Conservation (phyloP, 2,329 filamentous ascomycete species). For the Microsporum canis region DNA sequence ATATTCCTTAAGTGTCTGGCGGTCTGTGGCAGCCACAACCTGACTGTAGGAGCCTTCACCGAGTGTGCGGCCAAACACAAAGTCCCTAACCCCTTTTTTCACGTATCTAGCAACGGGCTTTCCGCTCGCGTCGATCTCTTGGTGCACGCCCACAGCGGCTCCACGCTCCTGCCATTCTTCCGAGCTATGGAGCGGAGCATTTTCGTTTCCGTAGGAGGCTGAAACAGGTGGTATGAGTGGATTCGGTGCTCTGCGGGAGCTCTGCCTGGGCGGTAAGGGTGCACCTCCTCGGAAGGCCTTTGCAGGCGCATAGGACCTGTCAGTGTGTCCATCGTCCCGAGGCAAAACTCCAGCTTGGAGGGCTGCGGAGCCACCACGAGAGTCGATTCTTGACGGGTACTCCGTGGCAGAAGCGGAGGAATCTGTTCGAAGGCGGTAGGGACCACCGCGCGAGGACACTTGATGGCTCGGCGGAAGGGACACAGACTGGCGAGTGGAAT, state of each 20-base stretch:
- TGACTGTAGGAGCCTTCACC: conserved; percentile 98
- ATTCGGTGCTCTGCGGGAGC: conserved; percentile 56
- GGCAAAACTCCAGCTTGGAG: conserved; percentile 52
- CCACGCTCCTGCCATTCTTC: conserved; percentile 96
- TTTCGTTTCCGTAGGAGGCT: conserved; percentile 44
- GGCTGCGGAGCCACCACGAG: conserved; percentile 48
- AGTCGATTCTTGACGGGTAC: conserved; percentile 49
- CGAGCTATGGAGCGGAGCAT: conserved; percentile 52
- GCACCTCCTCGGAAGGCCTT: conserved; percentile 48
- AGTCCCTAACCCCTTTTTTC: conserved; percentile 96
- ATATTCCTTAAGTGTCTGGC: conserved; percentile 89
- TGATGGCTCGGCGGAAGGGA: conserved; percentile 12
- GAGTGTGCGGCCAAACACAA: conserved; percentile 78
- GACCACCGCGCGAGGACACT: conserved; percentile 24
- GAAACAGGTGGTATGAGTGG: conserved; percentile 25
- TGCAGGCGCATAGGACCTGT: conserved; percentile 54
- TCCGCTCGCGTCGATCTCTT: conserved; percentile 76
- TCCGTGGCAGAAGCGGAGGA: conserved; percentile 48
- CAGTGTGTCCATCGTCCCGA: conserved; percentile 58
- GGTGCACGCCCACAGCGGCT: conserved; percentile 70
- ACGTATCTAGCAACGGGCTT: conserved; percentile 70
- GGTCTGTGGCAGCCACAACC: conserved; percentile 82
- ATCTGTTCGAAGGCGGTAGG: conserved; percentile 48
- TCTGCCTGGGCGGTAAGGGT: conserved; percentile 60
- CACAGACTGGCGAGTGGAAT: conserved; percentile 29